Conservation (phyloP, 163 green algal species). For the Scenedesmus sp. region DNA sequence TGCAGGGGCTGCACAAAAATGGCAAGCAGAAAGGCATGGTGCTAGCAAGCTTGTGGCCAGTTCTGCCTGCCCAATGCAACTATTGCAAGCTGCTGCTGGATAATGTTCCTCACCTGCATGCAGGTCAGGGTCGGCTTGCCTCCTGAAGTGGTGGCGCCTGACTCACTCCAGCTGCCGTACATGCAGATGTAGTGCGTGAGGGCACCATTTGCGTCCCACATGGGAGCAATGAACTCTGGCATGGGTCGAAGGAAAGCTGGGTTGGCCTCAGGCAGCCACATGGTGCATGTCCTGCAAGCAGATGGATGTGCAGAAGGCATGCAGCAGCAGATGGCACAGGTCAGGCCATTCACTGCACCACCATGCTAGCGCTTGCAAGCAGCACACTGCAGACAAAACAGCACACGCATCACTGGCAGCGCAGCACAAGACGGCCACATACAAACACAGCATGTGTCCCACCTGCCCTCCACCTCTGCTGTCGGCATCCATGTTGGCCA, state of each 20-base stretch:
- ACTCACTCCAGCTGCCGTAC: not conserved
- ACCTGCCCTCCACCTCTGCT: not conserved
- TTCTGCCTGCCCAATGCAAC: not conserved
- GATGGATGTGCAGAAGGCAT: not conserved
- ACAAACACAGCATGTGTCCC: not conserved
- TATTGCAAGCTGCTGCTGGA: not conserved
- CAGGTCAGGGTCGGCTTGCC: not conserved
- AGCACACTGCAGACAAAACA: not conserved
- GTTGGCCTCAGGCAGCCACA: conserved; percentile 1
- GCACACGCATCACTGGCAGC: not conserved
- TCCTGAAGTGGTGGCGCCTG: not conserved
- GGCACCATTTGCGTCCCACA: not conserved
- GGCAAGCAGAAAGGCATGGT: no score
- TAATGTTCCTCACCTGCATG: not conserved
- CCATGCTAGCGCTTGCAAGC: not conserved
- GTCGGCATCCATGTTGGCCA: conserved; percentile 10
- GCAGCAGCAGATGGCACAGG: not conserved
- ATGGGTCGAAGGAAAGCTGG: not conserved
- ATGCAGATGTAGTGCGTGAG: conserved; percentile 24
- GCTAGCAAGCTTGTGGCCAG: not conserved
- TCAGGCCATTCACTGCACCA: not conserved
- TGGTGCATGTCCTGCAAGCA: conserved; percentile 9
- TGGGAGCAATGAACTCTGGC: not conserved
- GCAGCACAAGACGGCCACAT: not conserved
- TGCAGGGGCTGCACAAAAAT: no score